Conservation (phyloP, 345 rosid genomes). For the Hevea brasiliensis region DNA sequence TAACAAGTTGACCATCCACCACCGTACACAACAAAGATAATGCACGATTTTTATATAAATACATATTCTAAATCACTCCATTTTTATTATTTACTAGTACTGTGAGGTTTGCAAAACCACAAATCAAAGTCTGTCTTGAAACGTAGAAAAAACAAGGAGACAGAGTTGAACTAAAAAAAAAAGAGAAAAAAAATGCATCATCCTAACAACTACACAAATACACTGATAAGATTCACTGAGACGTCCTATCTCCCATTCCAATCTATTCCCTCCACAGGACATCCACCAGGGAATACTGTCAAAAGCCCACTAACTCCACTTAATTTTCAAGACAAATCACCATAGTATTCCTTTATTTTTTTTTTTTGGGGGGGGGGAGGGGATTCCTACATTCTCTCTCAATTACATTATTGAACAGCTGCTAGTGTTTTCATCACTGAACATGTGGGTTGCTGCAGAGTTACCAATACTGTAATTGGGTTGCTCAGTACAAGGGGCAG, state of each 20-base stretch:
- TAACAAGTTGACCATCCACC: too few species aligned
- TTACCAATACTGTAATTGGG: constrained; percentile 29
- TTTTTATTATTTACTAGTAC: not conserved
- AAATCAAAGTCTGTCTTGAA: constrained; percentile 2
- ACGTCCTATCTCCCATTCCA: constrained; percentile 17
- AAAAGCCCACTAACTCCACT: constrained; percentile 19
- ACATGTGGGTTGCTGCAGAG: constrained; percentile 38
- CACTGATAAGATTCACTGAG: constrained; percentile 18
- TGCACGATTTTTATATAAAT: not conserved
- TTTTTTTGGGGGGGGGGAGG: not conserved
- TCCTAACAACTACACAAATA: constrained; percentile 30
- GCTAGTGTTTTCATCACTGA: constrained; percentile 50
- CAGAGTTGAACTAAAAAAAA: not conserved
- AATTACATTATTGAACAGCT: constrained; percentile 54
- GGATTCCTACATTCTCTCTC: not conserved
- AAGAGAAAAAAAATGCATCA: constrained; percentile 5
- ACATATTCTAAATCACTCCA: not conserved
- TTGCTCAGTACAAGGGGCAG: constrained; percentile 33
- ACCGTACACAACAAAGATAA: too few species aligned
- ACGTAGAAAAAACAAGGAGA: not conserved
- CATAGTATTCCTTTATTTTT: not conserved
- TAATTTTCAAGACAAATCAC: constrained; percentile 20
- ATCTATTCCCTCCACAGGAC: constrained; percentile 3
- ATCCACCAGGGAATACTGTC: constrained; percentile 16
- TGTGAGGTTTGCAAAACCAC: not conserved